Conservation (phyloP, 202 grass and related monocot species). For the Setaria italica region DNA sequence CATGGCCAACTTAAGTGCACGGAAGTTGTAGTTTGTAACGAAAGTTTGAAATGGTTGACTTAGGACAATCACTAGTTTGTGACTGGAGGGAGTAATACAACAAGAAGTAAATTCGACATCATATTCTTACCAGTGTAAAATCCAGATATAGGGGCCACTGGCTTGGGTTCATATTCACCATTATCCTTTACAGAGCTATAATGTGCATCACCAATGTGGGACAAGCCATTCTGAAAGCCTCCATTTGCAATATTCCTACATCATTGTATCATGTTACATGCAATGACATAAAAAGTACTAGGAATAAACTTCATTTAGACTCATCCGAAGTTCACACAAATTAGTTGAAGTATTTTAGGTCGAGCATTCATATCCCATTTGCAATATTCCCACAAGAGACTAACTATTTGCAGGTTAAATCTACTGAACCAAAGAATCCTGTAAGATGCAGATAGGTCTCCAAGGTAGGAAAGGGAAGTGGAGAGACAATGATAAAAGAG, state of each 20-base stretch:
- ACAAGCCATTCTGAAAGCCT: constrained; percentile 50
- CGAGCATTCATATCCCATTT: not conserved
- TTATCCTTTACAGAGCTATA: constrained; percentile 51
- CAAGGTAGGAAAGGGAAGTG: not conserved
- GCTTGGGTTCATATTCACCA: constrained; percentile 51
- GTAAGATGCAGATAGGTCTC: not conserved
- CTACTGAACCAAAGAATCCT: not conserved
- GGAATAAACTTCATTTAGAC: not conserved
- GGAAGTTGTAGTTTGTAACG: not conserved
- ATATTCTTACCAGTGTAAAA: constrained; percentile 63
- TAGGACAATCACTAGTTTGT: not conserved
- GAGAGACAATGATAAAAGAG: not conserved
- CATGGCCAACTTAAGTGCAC: not conserved
- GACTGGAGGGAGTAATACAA: not conserved
- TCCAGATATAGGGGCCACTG: constrained; percentile 65
- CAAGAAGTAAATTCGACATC: not conserved
- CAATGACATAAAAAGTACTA: not conserved
- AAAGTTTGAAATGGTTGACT: not conserved
- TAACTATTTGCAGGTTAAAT: not conserved
- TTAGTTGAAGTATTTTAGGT: constrained; percentile 15
- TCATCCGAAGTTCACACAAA: constrained; percentile 6
- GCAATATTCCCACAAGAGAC: not conserved
- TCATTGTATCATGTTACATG: constrained; percentile 32
- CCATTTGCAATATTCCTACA: constrained; percentile 63
- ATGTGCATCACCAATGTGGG: constrained; percentile 24